Base-by-base conservation (phyloP, 208 protist genomes). In the Acanthamoeba pearcei region DNA sequence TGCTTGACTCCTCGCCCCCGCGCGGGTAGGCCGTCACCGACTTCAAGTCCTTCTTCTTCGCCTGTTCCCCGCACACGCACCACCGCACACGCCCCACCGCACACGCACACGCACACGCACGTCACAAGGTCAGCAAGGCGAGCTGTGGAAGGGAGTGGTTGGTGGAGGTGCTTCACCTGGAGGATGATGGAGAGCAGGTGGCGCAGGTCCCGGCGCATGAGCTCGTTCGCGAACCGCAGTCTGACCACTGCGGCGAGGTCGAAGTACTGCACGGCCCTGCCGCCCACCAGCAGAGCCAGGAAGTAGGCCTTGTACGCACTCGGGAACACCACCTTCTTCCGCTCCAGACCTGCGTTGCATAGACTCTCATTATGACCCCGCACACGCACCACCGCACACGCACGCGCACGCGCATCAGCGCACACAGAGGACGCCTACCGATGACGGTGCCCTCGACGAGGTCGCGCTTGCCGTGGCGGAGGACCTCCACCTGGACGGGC, bases 31-130 rank as follows among this genome's bases (percentile, higher is more conserved):
- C 72, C 32, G 72, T 82, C 4, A 82, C 38, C 13, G 32, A 55
- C 42, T 82, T 82, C 19, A 82, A 38, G 42, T 82, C 72, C 72
- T 82, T 82, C 72, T 82, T 82, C 72, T 82, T 82, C 12, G 72
- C 72, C 38, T 76, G 57, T 17, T 5, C 0, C 9, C 0, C 51
- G 51, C 51, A 38, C 51, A 55, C 15, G 12, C 0, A 55, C 51
- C 51, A 55, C 51, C 51, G 51, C 51, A 55, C 51, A 55, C 38
- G 38, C 1, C 53, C 2, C 13, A 17, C 15, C 3, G 15, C 53
- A 57, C 53, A 57, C 53, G 15, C 53, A 57, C 53, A 57, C 53
- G 53, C 53, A 57, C 15, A 57, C 53, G 15, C 53, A 57, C 38
- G n/a, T n/a, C n/a, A n/a, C n/a, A 38, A 2, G 38, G 38, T 38